Conservation (phyloP, 805 yeast species). For the Metschnikowia drakensbergensis region DNA sequence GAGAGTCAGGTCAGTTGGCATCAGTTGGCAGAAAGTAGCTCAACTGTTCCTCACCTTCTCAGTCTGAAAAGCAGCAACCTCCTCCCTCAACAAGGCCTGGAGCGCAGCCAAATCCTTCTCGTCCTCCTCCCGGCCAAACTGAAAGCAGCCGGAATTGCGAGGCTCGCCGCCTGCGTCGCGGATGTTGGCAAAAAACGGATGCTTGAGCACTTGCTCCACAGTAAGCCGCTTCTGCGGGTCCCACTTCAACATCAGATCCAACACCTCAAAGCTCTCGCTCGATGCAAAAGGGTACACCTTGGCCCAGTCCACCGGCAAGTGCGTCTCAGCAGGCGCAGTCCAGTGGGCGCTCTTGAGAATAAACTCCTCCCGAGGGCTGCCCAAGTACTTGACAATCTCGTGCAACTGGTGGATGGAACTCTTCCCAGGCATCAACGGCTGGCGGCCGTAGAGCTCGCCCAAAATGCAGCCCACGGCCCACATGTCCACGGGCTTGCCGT, state of each 20-base stretch:
- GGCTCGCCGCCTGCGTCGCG: slow-evolving; percentile 59
- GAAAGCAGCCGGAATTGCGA: slow-evolving; percentile 46
- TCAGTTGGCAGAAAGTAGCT: not conserved
- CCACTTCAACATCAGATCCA: slow-evolving; percentile 61
- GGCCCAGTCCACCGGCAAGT: slow-evolving; percentile 45
- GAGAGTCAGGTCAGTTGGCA: too few species aligned
- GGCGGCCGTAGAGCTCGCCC: slow-evolving; percentile 77
- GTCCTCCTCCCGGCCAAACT: slow-evolving; percentile 60
- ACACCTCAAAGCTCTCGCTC: slow-evolving; percentile 45
- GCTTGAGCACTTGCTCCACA: slow-evolving; percentile 55
- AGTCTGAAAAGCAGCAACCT: slow-evolving; percentile 21
- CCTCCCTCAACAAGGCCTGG: slow-evolving; percentile 18
- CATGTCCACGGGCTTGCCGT: slow-evolving; percentile 71
- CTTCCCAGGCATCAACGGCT: slow-evolving; percentile 75
- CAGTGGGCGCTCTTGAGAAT: not conserved
- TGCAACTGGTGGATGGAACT: slow-evolving; percentile 67
- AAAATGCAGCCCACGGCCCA: slow-evolving; percentile 95
- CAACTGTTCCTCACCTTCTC: slow-evolving; percentile 4
- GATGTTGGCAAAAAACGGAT: slow-evolving; percentile 51
- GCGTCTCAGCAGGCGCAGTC: slow-evolving; percentile 37
- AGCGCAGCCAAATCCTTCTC: slow-evolving; percentile 18
- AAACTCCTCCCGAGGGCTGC: slow-evolving; percentile 47
- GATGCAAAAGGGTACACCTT: slow-evolving; percentile 62
- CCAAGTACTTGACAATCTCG: slow-evolving; percentile 66
- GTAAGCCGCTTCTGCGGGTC: slow-evolving; percentile 51